Conservation (phyloP, 1,284 basidiomycete species). For the Puccinia brachypodii region DNA sequence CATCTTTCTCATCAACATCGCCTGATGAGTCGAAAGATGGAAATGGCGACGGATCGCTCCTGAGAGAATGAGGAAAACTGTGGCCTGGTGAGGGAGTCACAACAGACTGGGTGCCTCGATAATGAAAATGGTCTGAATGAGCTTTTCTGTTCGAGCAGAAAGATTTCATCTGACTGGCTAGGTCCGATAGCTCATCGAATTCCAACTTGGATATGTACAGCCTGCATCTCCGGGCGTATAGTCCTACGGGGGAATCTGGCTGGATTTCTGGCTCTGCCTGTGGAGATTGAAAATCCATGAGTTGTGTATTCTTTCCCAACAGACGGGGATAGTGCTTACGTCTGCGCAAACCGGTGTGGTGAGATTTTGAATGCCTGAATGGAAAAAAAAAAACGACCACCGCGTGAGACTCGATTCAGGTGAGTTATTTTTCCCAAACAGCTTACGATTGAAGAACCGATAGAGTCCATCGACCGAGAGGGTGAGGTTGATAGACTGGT, state of each 20-base stretch:
- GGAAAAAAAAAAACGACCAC: neutral
- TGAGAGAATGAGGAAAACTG: neutral
- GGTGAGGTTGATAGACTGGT: conserved; percentile 2
- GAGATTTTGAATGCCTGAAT: conserved; percentile 12
- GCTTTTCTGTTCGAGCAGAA: conserved; percentile 19
- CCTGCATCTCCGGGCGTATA: conserved; percentile 33
- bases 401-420: neutral
- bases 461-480: conserved; percentile 22
- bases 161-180: conserved; percentile 21
- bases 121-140: neutral
- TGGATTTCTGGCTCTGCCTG: conserved; percentile 25
- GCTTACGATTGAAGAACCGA: conserved; percentile 20
- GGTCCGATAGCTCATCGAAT: conserved; percentile 35
- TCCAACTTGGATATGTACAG: conserved; percentile 29
- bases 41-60: neutral
- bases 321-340: neutral
- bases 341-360: neutral
- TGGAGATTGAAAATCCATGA: neutral
- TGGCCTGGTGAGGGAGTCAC: neutral
- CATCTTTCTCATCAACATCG: neutral
- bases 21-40: neutral
- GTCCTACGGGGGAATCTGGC: conserved; percentile 40
- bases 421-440: neutral
- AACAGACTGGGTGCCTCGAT: neutral
- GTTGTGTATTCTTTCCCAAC: neutral